These are phyloP conservation scores for Poa annua DNA, from an alignment of 176 grass and related monocot species.

Conservation along the genomic window DNA sequence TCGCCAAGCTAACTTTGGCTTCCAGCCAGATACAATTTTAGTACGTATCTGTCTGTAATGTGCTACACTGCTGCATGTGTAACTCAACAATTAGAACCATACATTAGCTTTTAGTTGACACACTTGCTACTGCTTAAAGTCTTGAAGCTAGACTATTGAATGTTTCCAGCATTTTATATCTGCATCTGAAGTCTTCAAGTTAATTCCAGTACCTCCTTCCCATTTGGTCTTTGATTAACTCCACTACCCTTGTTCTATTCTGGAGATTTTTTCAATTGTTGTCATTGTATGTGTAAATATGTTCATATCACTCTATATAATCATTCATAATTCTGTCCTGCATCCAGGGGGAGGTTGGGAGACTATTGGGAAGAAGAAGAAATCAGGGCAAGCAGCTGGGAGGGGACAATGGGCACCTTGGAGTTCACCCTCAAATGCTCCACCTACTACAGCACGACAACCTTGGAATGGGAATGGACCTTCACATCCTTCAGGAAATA, in stretches of 20 bases:
- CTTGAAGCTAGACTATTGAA: neutral
- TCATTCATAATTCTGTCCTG: conserved; percentile 18
- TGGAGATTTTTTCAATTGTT: neutral
- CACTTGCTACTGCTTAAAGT: conserved; percentile 19
- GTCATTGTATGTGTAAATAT: neutral
- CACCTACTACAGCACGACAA: conserved; percentile 50
- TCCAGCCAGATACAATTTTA: neutral
- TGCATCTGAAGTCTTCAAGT: neutral
- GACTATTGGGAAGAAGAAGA: conserved; percentile 68
- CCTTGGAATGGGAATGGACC: conserved; percentile 56
- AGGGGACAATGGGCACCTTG: conserved; percentile 47
- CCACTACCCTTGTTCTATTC: conserved; percentile 4
- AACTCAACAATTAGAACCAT: conserved; percentile 9
- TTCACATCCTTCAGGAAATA: conserved; percentile 49
- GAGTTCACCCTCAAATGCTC: conserved; percentile 39
- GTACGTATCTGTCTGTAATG: neutral
- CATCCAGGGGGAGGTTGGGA: conserved; percentile 67
- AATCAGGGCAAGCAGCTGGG: conserved; percentile 49
- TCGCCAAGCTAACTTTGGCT: conserved; percentile 8
- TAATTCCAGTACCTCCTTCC: neutral
- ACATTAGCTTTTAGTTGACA: neutral
- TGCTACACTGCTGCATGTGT: conserved; percentile 3
- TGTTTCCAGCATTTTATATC: neutral
- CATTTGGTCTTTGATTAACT: neutral
- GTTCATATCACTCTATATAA: conserved; percentile 11